Evolutionary conservation across 495 filamentous ascomycete genomes (phyloP).

Genomic region (Apodospora peruviana): DNA sequence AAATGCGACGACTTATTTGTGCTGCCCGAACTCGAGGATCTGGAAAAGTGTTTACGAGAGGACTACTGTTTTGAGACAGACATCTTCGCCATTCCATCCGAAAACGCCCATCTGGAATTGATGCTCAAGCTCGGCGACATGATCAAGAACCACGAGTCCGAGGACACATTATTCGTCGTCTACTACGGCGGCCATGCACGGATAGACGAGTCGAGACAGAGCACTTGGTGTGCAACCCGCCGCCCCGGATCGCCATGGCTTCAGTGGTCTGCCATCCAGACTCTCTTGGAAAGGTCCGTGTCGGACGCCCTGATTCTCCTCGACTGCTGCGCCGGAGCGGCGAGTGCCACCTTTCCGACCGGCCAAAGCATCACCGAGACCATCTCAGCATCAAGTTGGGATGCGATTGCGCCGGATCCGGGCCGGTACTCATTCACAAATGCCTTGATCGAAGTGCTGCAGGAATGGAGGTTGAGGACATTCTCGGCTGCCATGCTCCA

Average conservation of each 20-base stretch:
- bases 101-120: slow-evolving; percentile 44
- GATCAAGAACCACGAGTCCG: slow-evolving; percentile 44
- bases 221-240: slow-evolving; percentile 47
- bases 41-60: slow-evolving; percentile 43
- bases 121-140: slow-evolving; percentile 44
- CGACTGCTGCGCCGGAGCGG: slow-evolving; percentile 49
- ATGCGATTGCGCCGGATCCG: slow-evolving; percentile 45
- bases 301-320: slow-evolving; percentile 50
- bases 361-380: slow-evolving; percentile 47
- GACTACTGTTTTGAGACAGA: slow-evolving; percentile 45
- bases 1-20: slow-evolving; percentile 49
- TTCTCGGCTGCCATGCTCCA: slow-evolving; percentile 50
- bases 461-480: slow-evolving; percentile 40
- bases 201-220: slow-evolving; percentile 46
- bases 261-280: slow-evolving; percentile 51
- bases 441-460: slow-evolving; percentile 44
- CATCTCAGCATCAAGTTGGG: slow-evolving; percentile 49
- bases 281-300: slow-evolving; percentile 43
- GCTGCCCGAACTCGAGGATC: slow-evolving; percentile 43
- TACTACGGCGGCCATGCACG: slow-evolving; percentile 52
- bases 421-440: slow-evolving; percentile 48
- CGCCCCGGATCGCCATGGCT: slow-evolving; percentile 38
- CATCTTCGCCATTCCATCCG: slow-evolving; percentile 45
- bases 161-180: slow-evolving; percentile 44
- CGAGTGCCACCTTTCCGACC: slow-evolving; percentile 43